Conservation (phyloP, 2,329 filamentous ascomycete species). For the Stagonosporopsis cucurbitacearum region DNA sequence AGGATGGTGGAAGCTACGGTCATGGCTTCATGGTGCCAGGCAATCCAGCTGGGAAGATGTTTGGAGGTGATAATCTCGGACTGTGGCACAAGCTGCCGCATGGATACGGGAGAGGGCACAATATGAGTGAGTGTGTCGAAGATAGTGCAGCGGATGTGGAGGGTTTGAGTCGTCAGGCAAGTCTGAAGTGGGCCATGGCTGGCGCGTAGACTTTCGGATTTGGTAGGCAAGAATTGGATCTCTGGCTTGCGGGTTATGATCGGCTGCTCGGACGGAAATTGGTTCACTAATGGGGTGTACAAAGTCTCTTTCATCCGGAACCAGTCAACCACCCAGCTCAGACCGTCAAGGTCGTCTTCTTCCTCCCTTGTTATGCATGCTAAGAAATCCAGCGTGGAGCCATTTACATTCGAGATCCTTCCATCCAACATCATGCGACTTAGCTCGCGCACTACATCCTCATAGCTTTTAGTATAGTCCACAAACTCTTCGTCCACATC, state of each 20-base stretch:
- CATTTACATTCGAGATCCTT: not conserved
- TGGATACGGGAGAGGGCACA: not conserved
- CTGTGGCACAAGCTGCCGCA: not conserved
- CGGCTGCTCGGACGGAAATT: not conserved
- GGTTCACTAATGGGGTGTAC: not conserved
- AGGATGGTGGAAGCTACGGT: not conserved
- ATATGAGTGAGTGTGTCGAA: conserved; percentile 2
- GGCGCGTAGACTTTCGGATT: not conserved
- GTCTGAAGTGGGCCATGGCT: not conserved
- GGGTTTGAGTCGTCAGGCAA: not conserved
- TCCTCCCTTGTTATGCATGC: not conserved
- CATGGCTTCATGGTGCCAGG: not conserved
- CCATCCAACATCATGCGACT: not conserved
- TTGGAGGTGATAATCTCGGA: not conserved
- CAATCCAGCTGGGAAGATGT: not conserved
- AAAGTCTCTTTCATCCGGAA: not conserved
- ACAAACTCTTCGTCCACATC: not conserved
- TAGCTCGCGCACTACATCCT: not conserved
- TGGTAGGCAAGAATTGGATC: not conserved
- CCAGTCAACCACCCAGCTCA: conserved; percentile 1
- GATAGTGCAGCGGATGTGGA: not conserved
- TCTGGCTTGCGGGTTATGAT: not conserved
- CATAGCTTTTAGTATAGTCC: not conserved
- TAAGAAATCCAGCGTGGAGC: not conserved
- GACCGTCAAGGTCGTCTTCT: not conserved